Base-by-base conservation (phyloP, 495 filamentous ascomycete species). In the Staphylotrichum tortipilum region DNA sequence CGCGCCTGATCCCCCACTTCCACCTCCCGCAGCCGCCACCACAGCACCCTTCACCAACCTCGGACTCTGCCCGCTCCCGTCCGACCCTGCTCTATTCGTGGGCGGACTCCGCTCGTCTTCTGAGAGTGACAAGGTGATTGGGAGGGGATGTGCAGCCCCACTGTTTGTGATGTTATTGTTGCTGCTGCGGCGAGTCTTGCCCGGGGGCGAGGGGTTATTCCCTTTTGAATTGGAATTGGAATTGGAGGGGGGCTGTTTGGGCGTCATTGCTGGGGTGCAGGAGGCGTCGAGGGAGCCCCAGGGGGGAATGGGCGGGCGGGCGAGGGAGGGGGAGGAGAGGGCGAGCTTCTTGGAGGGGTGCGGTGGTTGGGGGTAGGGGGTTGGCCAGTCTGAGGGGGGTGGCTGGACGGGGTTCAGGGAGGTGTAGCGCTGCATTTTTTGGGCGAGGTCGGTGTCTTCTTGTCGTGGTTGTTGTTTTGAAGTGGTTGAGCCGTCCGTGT, bases 91-190 rank as follows among this genome's bases (percentile, higher is more conserved):
- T 24, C 64, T 61, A 44, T 74, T 75, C 11, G 61, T n/a, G n/a
- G n/a, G 73, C 42, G 61, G 73, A 45, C 73, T 74, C 39, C 72
- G 68, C 33, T 92, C 85, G 29, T 89, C 87, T 61, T 90, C 87
- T 19, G 83, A 75, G 7, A 90, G 73, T 0, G 84, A 88, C 8
- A 92, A 59, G 52, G 80, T 85, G 31, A 92, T 86, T 0, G 87
- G 86, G 6, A 68, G 48, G 31, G 46, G 44, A 37, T 47, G 62
- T 23, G 54, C 39, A n/a, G n/a, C n/a, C n/a, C n/a, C n/a, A 1
- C 28, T 38, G 11, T 46, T 41, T 23, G 51, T 38, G 40, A 45
- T 41, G 42, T 44, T 29, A 47, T 22, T 50, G 53, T 57, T 37
- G 35, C 15, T 37, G 34, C n/a, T 37, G 34, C 15, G 34, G 15